Percentiles rank a stretch among this genome's conserved stretches.
These are phyloP conservation scores for Pseudocercospora cruenta DNA, from an alignment of 2,329 filamentous ascomycete species.

Conservation along the genomic window DNA sequence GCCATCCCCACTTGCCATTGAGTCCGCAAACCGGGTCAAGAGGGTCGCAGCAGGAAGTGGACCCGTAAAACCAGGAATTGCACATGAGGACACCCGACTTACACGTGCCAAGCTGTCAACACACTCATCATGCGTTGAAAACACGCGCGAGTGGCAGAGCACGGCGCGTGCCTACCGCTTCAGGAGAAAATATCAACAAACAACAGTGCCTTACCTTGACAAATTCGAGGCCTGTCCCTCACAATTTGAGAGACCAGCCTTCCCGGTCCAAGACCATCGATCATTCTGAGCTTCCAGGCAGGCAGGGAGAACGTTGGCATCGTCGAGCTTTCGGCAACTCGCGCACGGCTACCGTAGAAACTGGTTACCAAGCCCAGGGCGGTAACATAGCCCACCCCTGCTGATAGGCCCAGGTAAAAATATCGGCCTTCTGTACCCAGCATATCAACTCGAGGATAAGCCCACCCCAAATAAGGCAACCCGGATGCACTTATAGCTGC, in stretches of 20 bases:
- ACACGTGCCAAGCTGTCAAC: slow-evolving; percentile 7
- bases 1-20: neutral
- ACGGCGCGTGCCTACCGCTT: neutral
- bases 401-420: too few relatives aligned
- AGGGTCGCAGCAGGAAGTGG: neutral
- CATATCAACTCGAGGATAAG: too few relatives aligned
- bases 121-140: neutral
- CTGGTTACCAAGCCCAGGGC: too few relatives aligned
- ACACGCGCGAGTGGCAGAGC: neutral
- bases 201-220: neutral
- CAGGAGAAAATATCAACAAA: neutral
- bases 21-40: neutral
- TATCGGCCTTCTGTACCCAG: too few relatives aligned
- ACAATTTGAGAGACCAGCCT: neutral
- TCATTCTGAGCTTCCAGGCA: neutral
- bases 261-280: neutral
- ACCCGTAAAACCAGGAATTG: neutral
- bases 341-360: neutral
- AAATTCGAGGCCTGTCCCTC: neutral
- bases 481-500: too few relatives aligned
- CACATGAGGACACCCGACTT: neutral
- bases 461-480: too few relatives aligned
- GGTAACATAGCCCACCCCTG: too few relatives aligned
- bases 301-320: neutral
- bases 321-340: neutral